Evolutionary conservation across 2,329 filamentous ascomycete species (phyloP), one percentile per base, ranked within the genome.

Genomic region (Hirsutella minnesotensis): DNA sequence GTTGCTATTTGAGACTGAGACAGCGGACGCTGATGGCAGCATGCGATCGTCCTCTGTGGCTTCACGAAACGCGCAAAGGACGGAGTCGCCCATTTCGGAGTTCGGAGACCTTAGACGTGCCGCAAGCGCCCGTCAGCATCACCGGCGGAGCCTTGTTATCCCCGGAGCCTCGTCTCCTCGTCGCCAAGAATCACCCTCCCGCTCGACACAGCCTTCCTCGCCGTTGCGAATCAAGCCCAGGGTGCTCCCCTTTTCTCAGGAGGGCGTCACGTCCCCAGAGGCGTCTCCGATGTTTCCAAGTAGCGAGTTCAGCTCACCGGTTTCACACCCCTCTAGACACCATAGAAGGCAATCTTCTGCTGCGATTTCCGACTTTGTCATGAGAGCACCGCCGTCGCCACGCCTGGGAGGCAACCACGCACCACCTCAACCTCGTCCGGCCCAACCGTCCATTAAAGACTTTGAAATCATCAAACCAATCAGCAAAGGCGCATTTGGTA

Each of bases 391-490:
- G 0, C 73, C 85, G 1, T 98, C 92, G 5, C 92, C 92, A 5
- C 79, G 88, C 20, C 63, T 96, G 40, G 79, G 75, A 39, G 83
- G 86, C 3, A 82, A 83, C 18, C 81, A 77, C 45, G 77, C 80
- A 33, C 85, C 89, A 24, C 85, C 84, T 2, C 88, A 94, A 59
- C 86, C 88, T 39, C 82, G 88, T 45, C 87, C 90, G 24, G 83
- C 90, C 1, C 86, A 92, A 3, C 88, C 90, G 8, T 98, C 94
- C 0, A 98, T 98, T 66, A 96, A 96, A 55, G 92, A 98, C 57
- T 98, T 98, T 53, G 92, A 98, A 60, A 95, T 98, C 52, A 95
- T 98, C 67, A 98, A 98, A 58, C 92, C 92, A 5, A 98, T 98
- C 63, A 98, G 92, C 65, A 96, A 95, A 64, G 92, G 92, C 40